Conservation (phyloP, 2,329 filamentous ascomycete species). For the Albophoma yamanashiensis region DNA sequence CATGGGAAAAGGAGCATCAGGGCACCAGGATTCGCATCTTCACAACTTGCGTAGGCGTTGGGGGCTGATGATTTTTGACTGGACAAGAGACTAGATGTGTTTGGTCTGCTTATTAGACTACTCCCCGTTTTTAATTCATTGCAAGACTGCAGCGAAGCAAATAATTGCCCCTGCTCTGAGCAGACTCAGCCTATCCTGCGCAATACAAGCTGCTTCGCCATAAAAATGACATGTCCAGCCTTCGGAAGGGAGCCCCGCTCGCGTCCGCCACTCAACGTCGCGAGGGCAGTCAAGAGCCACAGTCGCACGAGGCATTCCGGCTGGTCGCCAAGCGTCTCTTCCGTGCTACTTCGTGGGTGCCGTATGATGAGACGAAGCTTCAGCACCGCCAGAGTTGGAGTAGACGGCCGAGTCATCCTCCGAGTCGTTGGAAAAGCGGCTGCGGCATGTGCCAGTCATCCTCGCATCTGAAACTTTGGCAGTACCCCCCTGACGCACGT, state of each 20-base stretch:
- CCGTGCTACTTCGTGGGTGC: neutral
- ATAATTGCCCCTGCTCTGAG: neutral
- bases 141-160: neutral
- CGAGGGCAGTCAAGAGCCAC: neutral
- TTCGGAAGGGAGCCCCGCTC: neutral
- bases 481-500: neutral
- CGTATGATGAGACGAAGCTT: neutral
- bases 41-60: neutral
- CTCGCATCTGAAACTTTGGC: neutral
- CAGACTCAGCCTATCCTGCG: constrained; percentile 4
- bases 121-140: neutral
- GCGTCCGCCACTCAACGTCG: neutral
- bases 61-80: neutral
- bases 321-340: neutral
- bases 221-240: neutral
- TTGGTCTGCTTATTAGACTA: neutral
- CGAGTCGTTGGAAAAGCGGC: constrained; percentile 5
- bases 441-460: constrained; percentile 3
- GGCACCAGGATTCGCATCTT: neutral
- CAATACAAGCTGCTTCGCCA: constrained; percentile 1
- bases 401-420: neutral
- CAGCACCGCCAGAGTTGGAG: neutral
- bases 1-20: neutral
- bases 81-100: neutral
- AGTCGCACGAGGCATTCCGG: neutral